Conservation (phyloP, 1,139 yeast species). For the Scheffersomyces cryptocercus region DNA sequence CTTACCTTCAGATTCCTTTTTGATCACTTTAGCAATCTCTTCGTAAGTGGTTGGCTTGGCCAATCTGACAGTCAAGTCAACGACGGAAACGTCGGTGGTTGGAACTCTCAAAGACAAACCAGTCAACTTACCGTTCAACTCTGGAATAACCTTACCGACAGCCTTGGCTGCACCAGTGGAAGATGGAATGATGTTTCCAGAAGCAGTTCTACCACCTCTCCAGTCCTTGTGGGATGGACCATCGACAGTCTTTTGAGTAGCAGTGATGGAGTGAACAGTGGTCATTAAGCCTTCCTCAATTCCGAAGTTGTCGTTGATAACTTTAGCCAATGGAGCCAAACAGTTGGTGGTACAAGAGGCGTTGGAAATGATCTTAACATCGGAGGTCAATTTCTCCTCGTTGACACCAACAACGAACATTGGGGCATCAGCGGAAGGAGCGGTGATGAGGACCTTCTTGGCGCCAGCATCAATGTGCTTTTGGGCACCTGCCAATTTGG, state of each 20-base stretch:
- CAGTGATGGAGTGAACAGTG: conserved; percentile 23
- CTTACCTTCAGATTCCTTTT: conserved; percentile 19
- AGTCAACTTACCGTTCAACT: conserved; percentile 25
- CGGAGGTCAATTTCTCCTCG: conserved; percentile 18
- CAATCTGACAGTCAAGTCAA: conserved; percentile 24
- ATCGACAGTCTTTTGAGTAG: conserved; percentile 24
- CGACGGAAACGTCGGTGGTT: conserved; percentile 23
- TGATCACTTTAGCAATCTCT: conserved; percentile 20
- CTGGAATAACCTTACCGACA: conserved; percentile 24
- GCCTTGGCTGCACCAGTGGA: conserved; percentile 27
- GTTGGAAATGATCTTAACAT: conserved; percentile 19
- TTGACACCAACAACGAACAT: conserved; percentile 25
- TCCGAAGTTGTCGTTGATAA: conserved; percentile 21
- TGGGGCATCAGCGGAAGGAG: conserved; percentile 24
- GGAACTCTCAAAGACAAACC: conserved; percentile 26
- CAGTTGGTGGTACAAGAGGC: conserved; percentile 26
- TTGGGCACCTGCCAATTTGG: conserved; percentile 20
- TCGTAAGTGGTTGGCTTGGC: conserved; percentile 19
- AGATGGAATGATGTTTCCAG: conserved; percentile 23
- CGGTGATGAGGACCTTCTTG: conserved; percentile 24
- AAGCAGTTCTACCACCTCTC: conserved; percentile 26
- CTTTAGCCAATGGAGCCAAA: conserved; percentile 25
- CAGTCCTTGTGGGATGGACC: conserved; percentile 27
- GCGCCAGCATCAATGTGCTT: conserved; percentile 25
- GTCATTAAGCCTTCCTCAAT: conserved; percentile 26